Evolutionary conservation across 345 rosid genomes (phyloP).

Genomic region (Clarkia xantiana): DNA sequence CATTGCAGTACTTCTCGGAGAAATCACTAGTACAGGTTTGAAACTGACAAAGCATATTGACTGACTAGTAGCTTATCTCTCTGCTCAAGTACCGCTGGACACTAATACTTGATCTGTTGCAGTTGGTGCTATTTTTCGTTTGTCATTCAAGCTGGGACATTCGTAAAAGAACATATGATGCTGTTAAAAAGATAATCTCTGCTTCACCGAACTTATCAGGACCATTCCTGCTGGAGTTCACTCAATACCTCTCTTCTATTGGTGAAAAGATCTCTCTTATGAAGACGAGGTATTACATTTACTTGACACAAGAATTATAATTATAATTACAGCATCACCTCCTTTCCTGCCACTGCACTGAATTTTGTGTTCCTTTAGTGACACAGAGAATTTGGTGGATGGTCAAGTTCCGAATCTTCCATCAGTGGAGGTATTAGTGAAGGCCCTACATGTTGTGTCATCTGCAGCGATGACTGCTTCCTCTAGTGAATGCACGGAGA

Average conservation of each 20-base stretch:
- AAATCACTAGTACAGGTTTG: constrained; percentile 53
- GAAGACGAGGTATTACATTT: constrained; percentile 38
- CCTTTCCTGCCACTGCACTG: neutral
- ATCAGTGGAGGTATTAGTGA: constrained; percentile 78
- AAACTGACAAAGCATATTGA: too few species aligned
- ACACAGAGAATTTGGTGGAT: constrained; percentile 62
- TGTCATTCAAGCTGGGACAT: constrained; percentile 83
- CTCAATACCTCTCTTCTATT: constrained; percentile 39
- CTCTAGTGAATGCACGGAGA: constrained; percentile 29
- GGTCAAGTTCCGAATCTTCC: constrained; percentile 44
- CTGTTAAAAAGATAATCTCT: constrained; percentile 40
- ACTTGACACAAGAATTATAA: neutral
- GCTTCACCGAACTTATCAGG: constrained; percentile 53
- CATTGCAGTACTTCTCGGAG: constrained; percentile 55
- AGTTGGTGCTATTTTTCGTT: constrained; percentile 52
- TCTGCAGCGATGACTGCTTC: constrained; percentile 39
- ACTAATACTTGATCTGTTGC: constrained; percentile 17
- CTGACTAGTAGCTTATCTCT: too few species aligned
- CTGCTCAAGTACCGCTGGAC: constrained; percentile 1
- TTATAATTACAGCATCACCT: neutral
- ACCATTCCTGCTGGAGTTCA: constrained; percentile 48
- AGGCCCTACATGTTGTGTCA: constrained; percentile 57
- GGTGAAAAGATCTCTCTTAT: constrained; percentile 29
- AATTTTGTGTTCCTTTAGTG: constrained; percentile 43
- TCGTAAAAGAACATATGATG: constrained; percentile 45